Conservation (phyloP, 2,329 filamentous ascomycete species). For the Sarocladium brachiariae region DNA sequence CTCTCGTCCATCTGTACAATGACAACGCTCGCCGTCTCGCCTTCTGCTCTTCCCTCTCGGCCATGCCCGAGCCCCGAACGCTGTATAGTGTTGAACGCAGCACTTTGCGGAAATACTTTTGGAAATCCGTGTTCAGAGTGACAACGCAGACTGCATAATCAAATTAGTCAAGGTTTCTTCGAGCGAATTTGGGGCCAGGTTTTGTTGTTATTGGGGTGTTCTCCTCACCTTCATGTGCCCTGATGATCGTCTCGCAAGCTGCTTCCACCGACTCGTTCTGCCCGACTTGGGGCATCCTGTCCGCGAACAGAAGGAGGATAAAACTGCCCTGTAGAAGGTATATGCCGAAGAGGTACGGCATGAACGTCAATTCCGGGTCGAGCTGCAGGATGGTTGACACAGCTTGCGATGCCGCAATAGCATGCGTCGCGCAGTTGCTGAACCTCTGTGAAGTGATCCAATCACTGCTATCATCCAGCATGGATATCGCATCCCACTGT, state of each 20-base stretch:
- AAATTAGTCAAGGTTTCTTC: neutral
- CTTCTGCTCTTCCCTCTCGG: slow-evolving; percentile 33
- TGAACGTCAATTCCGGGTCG: slow-evolving; percentile 44
- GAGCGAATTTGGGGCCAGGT: too few species aligned
- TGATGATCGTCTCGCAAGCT: slow-evolving; percentile 42
- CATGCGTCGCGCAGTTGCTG: slow-evolving; percentile 37
- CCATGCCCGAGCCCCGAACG: slow-evolving; percentile 32
- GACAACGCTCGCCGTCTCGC: slow-evolving; percentile 43
- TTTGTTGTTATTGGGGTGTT: too few species aligned
- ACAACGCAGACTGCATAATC: slow-evolving; percentile 31
- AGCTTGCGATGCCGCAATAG: slow-evolving; percentile 38
- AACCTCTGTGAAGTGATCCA: slow-evolving; percentile 41
- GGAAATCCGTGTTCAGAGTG: slow-evolving; percentile 20
- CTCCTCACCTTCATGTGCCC: slow-evolving; percentile 39
- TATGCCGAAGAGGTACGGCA: slow-evolving; percentile 46
- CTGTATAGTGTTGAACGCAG: slow-evolving; percentile 41
- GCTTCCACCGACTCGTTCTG: slow-evolving; percentile 38
- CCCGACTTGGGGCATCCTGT: slow-evolving; percentile 40
- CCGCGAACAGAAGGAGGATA: slow-evolving; percentile 40
- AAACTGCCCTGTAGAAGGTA: slow-evolving; percentile 46
- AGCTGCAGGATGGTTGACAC: slow-evolving; percentile 37
- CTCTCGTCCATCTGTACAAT: slow-evolving; percentile 43
- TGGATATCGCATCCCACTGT: slow-evolving; percentile 42
- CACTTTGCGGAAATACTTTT: slow-evolving; percentile 50
- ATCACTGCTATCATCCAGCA: slow-evolving; percentile 41